Conservation (phyloP, 2,329 filamentous ascomycete species). For the Microsporum ferrugineum region DNA sequence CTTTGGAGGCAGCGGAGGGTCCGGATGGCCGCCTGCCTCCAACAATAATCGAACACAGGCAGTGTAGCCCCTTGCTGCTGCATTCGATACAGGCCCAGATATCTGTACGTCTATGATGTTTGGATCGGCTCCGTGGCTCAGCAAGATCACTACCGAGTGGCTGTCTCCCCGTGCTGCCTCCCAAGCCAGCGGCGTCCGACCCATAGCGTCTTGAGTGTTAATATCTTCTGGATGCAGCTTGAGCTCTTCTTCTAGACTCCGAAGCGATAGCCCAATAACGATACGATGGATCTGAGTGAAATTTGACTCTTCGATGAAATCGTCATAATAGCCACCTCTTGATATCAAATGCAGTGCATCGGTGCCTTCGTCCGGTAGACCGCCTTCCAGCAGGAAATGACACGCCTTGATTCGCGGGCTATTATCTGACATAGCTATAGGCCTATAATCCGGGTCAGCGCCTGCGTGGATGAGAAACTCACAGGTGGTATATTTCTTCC, state of each 20-base stretch:
- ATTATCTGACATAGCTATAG: constrained; percentile 17
- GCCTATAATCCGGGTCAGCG: constrained; percentile 23
- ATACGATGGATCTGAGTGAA: constrained; percentile 19
- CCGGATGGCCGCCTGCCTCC: constrained; percentile 21
- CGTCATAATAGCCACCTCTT: constrained; percentile 9
- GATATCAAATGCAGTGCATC: constrained; percentile 14
- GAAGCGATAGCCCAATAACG: constrained; percentile 17
- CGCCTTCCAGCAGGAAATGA: constrained; percentile 18
- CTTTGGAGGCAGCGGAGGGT: constrained; percentile 18
- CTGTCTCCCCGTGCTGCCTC: constrained; percentile 20
- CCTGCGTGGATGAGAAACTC: constrained; percentile 22
- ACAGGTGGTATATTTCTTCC: constrained; percentile 23
- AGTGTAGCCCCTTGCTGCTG: constrained; percentile 16
- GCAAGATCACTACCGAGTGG: constrained; percentile 14
- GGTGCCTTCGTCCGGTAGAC: constrained; percentile 11
- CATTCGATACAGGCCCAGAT: constrained; percentile 16
- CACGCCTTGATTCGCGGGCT: constrained; percentile 20
- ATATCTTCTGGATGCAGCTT: constrained; percentile 15
- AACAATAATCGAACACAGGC: constrained; percentile 19
- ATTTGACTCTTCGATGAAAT: constrained; percentile 19
- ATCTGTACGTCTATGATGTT: constrained; percentile 19
- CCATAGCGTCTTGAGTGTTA: constrained; percentile 17
- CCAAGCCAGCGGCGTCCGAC: constrained; percentile 21
- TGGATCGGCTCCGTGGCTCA: constrained; percentile 18
- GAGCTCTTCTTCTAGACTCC: constrained; percentile 16